These are phyloP conservation scores for Coffea eugenioides DNA, from an alignment of 257 asterid genomes.

Conservation along the genomic window DNA sequence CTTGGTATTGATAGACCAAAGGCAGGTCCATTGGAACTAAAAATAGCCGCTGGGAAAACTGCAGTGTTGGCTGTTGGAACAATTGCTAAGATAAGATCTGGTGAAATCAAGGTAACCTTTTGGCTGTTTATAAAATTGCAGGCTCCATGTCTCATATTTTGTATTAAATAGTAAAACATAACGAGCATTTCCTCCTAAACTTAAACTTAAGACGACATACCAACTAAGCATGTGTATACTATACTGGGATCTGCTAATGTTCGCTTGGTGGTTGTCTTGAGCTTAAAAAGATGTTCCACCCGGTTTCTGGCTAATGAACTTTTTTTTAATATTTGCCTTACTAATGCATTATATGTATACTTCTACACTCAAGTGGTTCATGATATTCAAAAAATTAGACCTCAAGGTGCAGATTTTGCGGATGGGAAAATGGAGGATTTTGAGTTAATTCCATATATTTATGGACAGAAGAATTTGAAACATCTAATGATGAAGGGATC, in stretches of 20 bases:
- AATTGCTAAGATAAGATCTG: slow-evolving; percentile 28
- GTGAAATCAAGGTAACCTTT: slow-evolving; percentile 21
- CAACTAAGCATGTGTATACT: too few species aligned
- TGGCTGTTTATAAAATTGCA: background rate
- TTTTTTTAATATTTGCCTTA: too few species aligned
- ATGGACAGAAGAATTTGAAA: too few species aligned
- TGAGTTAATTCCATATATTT: background rate
- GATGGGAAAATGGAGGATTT: slow-evolving; percentile 7
- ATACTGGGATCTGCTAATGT: too few species aligned
- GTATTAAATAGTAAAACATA: too few species aligned
- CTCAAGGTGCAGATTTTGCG: slow-evolving; percentile 3
- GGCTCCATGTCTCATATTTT: background rate
- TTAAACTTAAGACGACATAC: too few species aligned
- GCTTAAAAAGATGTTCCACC: too few species aligned
- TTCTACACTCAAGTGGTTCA: background rate
- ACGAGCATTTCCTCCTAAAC: background rate
- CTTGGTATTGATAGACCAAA: slow-evolving; percentile 25
- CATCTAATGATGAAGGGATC: too few species aligned
- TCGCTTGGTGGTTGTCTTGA: too few species aligned
- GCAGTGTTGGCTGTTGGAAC: slow-evolving; percentile 36
- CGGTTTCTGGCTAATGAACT: too few species aligned
- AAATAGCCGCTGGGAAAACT: slow-evolving; percentile 29
- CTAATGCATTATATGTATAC: too few species aligned
- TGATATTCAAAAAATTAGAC: background rate
- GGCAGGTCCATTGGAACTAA: slow-evolving; percentile 30